Evolutionary conservation across 1,284 basidiomycete genomes (phyloP).

Genomic region (Moesziomyces globuligerus): DNA sequence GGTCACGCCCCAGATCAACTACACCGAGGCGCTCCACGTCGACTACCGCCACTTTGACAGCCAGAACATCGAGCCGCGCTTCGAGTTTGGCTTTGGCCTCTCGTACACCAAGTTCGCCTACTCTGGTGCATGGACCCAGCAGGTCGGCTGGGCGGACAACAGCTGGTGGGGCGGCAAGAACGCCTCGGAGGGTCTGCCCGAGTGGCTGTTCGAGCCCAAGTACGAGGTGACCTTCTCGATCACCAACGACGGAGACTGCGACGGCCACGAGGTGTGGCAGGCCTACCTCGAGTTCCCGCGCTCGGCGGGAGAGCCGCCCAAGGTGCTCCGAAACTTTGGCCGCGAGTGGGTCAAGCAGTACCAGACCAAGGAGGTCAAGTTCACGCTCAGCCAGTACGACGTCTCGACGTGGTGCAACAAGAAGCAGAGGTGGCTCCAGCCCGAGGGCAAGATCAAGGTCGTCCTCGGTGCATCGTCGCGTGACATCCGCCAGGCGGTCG

Average conservation of each 20-base stretch:
- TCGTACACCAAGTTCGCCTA: slow-evolving; percentile 61
- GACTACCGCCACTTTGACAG: slow-evolving; percentile 58
- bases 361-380: slow-evolving; percentile 34
- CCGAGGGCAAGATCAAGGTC: slow-evolving; percentile 46
- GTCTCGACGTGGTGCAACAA: slow-evolving; percentile 43
- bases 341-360: slow-evolving; percentile 36
- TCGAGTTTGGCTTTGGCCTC: slow-evolving; percentile 56
- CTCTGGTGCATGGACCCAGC: slow-evolving; percentile 34
- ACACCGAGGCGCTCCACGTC: slow-evolving; percentile 54
- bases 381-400: slow-evolving; percentile 53
- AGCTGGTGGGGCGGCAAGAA: slow-evolving; percentile 44
- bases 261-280: slow-evolving; percentile 59
- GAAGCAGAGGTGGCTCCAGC: slow-evolving; percentile 50
- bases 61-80: slow-evolving; percentile 52
- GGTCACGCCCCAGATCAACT: slow-evolving; percentile 52
- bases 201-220: slow-evolving; percentile 54
- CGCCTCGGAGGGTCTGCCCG: slow-evolving; percentile 42
- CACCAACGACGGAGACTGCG: slow-evolving; percentile 50
- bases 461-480: slow-evolving; percentile 52
- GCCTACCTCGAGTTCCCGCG: slow-evolving; percentile 56
- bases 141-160: slow-evolving; percentile 37
- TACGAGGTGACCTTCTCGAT: slow-evolving; percentile 51
- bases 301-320: slow-evolving; percentile 54
- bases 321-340: slow-evolving; percentile 59
- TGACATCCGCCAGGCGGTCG: slow-evolving; percentile 48